Conservation (phyloP, 192 early-diverging fungal genomes). For the Piromyces sp. region DNA sequence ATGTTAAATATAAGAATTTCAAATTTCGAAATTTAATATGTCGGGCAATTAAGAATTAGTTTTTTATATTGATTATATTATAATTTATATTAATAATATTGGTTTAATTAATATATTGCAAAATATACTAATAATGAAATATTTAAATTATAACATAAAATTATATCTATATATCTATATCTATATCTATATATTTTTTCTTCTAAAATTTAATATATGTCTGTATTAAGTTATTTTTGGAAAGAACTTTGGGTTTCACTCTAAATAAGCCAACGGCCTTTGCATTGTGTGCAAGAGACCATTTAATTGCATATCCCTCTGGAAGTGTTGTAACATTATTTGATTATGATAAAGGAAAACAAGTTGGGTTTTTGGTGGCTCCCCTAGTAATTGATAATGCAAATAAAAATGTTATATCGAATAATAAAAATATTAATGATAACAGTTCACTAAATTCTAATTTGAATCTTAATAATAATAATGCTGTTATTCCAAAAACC, state of each 20-base stretch:
- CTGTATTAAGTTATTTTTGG: neutral
- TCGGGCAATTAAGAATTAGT: too few species aligned
- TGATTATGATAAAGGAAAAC: conserved; percentile 49
- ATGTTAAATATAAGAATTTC: too few species aligned
- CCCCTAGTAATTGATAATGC: conserved; percentile 11
- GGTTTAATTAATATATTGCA: too few species aligned
- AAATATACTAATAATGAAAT: too few species aligned
- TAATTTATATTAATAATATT: too few species aligned
- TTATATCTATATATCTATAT: too few species aligned
- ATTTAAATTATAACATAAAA: too few species aligned
- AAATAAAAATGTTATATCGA: neutral
- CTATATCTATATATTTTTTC: too few species aligned
- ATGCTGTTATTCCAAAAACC: conserved; percentile 27
- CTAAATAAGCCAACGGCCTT: neutral
- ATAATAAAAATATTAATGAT: neutral
- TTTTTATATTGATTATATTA: neutral
- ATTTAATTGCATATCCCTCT: conserved; percentile 55
- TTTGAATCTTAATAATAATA: neutral
- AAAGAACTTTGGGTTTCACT: neutral
- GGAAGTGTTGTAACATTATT: conserved; percentile 56
- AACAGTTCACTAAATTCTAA: conserved; percentile 4
- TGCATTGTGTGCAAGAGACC: conserved; percentile 9
- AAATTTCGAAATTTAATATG: too few species aligned
- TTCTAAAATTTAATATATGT: neutral
- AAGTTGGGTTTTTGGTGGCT: conserved; percentile 29